These are phyloP conservation scores for Hyphodiscus sp. DNA, from an alignment of 2,329 filamentous ascomycete species.

Conservation along the genomic window DNA sequence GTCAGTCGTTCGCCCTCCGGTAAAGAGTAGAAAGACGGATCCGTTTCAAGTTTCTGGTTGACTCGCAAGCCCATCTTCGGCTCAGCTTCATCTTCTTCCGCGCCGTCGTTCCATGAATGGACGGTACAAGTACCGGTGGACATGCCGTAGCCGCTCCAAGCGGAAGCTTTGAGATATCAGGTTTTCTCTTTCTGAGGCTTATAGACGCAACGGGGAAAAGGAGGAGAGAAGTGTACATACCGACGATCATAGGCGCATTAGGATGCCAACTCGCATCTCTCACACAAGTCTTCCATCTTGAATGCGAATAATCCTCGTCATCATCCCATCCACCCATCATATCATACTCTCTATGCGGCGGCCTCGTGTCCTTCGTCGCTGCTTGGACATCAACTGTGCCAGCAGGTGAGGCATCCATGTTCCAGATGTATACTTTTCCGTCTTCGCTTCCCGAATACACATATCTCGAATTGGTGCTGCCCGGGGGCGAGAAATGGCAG, in stretches of 20 bases:
- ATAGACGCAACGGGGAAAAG: not conserved
- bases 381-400: conserved; percentile 69
- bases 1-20: not conserved
- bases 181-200: conserved; percentile 1
- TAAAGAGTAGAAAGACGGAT: conserved; percentile 11
- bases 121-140: conserved; percentile 59
- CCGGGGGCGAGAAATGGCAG: conserved; percentile 88
- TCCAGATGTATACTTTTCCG: conserved; percentile 86
- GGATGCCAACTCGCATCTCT: conserved; percentile 70
- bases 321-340: conserved; percentile 22
- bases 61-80: conserved; percentile 39
- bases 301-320: conserved; percentile 16
- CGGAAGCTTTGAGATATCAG: conserved; percentile 44
- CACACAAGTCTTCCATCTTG: conserved; percentile 59
- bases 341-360: conserved; percentile 35
- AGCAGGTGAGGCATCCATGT: conserved; percentile 81
- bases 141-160: conserved; percentile 64
- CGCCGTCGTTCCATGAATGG: conserved; percentile 60
- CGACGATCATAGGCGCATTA: conserved; percentile 55
- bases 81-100: conserved; percentile 50
- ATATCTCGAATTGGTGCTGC: conserved; percentile 81
- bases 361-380: conserved; percentile 59
- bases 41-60: conserved; percentile 34
- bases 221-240: conserved; percentile 6
- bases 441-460: conserved; percentile 90